A percentile compares a stretch with the other conserved stretches of the same genome.
phyloP scores from a whole-genome alignment of 73 alveolate species.

The Paramecium sonneborni region DNA sequence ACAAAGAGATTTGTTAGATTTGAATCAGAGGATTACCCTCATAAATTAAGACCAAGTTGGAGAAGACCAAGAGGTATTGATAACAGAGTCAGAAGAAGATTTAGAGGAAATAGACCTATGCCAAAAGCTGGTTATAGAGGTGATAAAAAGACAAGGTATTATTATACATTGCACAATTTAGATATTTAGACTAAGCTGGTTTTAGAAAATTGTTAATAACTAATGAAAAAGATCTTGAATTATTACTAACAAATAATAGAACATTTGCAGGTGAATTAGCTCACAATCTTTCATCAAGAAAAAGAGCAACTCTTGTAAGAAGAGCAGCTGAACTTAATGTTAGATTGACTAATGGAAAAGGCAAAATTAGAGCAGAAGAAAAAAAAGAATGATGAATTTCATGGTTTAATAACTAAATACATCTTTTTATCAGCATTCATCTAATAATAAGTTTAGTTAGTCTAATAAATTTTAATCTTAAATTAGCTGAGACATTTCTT shows the following conservation, averaged over 20 bases:
- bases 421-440: constrained; percentile 1
- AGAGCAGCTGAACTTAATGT: constrained; percentile 97
- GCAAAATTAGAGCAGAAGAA: constrained; percentile 85
- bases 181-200: constrained; percentile 89
- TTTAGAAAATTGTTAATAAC: constrained; percentile 93
- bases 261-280: constrained; percentile 97
- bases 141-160: constrained; percentile 88
- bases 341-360: constrained; percentile 93
- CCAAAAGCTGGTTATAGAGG: constrained; percentile 97
- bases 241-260: constrained; percentile 98
- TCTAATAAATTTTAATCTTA: neutral
- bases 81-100: constrained; percentile 97
- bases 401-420: neutral
- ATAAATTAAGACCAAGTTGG: constrained; percentile 85
- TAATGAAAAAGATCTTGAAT: constrained; percentile 92
- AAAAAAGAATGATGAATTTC: constrained; percentile 43
- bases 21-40: constrained; percentile 65
- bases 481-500: neutral
- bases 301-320: constrained; percentile 89
- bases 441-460: neutral
- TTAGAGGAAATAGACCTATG: constrained; percentile 92
- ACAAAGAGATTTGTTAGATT: constrained; percentile 67
- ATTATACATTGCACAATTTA: neutral
- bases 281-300: constrained; percentile 89
- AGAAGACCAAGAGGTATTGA: constrained; percentile 99